Conservation (phyloP, 1,284 basidiomycete genomes). For the Exobasidium rhododendri region DNA sequence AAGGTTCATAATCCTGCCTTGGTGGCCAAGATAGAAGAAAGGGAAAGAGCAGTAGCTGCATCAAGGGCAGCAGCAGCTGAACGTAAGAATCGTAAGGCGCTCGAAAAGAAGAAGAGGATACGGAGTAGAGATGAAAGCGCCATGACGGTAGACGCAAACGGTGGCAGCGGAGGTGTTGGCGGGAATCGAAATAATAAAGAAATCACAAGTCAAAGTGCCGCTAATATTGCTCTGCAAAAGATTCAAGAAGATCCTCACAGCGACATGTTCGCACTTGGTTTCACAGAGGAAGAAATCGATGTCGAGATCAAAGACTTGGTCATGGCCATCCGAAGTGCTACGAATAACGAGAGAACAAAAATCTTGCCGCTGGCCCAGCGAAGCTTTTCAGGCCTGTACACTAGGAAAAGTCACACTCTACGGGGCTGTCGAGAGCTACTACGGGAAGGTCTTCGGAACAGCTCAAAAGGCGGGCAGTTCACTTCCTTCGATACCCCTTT, state of each 20-base stretch:
- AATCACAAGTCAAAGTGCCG: constrained; percentile 7
- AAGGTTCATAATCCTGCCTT: constrained; percentile 86
- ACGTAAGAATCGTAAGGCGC: constrained; percentile 22
- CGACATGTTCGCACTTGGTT: constrained; percentile 41
- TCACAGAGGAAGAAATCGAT: constrained; percentile 45
- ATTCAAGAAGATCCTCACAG: constrained; percentile 36
- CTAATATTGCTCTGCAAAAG: constrained; percentile 10
- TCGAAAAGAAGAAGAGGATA: constrained; percentile 47
- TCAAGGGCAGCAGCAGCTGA: constrained; percentile 34
- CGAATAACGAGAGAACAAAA: constrained; percentile 33
- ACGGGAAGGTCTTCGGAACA: constrained; percentile 33
- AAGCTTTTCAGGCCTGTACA: constrained; percentile 39
- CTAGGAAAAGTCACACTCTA: constrained; percentile 31
- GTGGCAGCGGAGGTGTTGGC: constrained; percentile 15
- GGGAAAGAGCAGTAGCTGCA: constrained; percentile 47
- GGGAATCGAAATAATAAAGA: constrained; percentile 5
- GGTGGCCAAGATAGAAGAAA: constrained; percentile 77
- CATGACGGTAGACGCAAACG: constrained; percentile 16
- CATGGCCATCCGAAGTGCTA: constrained; percentile 32
- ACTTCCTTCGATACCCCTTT: neutral
- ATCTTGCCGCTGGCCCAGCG: constrained; percentile 40
- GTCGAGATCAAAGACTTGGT: constrained; percentile 31
- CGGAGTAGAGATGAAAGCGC: constrained; percentile 17
- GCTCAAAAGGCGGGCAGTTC: neutral
- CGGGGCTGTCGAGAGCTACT: constrained; percentile 41